Evolutionary conservation across 1,139 yeast species (phyloP).

Genomic region (Candida tunisiensis): DNA sequence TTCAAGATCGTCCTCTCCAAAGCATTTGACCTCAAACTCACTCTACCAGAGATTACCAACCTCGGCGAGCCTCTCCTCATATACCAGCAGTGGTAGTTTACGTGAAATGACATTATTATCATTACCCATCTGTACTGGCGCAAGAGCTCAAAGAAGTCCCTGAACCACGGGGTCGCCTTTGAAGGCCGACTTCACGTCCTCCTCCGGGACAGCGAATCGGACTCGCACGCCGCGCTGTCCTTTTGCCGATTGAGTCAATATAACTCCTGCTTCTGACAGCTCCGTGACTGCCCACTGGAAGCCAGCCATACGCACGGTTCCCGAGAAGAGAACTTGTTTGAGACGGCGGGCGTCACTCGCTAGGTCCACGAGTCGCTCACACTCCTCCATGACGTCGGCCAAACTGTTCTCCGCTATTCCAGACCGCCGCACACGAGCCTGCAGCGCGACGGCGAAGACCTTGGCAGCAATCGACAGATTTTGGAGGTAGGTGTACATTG

Average conservation of each 20-base stretch:
- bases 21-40: conserved; percentile 76
- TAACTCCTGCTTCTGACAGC: conserved; percentile 60
- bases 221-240: conserved; percentile 54
- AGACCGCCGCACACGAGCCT: conserved; percentile 47
- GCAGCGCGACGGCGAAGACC: conserved; percentile 48
- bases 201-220: conserved; percentile 51
- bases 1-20: conserved; percentile 84
- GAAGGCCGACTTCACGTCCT: conserved; percentile 31
- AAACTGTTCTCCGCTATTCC: conserved; percentile 57
- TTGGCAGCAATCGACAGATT: conserved; percentile 55
- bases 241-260: conserved; percentile 46
- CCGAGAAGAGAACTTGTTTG: conserved; percentile 4
- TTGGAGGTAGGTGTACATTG: conserved; percentile 40
- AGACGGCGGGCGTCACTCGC: conserved; percentile 10
- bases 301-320: conserved; percentile 21
- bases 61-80: conserved; percentile 83
- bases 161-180: conserved; percentile 3
- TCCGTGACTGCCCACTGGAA: conserved; percentile 43
- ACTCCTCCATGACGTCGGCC: conserved; percentile 69
- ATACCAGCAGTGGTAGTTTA: conserved; percentile 27
- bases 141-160: conserved; percentile 4
- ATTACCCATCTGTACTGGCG: neutral
- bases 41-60: conserved; percentile 66
- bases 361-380: conserved; percentile 30
- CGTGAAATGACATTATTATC: conserved; percentile 5